phyloP scores from a whole-genome alignment of 2,329 filamentous ascomycete species.

The Aspergillus melleus region DNA sequence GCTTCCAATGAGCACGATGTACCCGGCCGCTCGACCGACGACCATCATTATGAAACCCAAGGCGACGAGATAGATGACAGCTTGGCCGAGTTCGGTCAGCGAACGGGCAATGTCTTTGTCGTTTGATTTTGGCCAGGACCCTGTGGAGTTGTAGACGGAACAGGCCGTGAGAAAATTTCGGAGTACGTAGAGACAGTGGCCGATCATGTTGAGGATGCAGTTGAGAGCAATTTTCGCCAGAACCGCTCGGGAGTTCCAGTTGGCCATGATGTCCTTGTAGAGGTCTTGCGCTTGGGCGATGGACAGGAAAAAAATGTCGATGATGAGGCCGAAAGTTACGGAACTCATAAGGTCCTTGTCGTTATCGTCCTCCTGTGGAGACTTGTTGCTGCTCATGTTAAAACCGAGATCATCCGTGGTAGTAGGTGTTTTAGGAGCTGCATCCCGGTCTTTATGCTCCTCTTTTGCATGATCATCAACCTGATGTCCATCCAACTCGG shows the following conservation, averaged over 20 bases:
- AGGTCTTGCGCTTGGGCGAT: slow-evolving; percentile 28
- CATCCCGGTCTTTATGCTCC: neutral
- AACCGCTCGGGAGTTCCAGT: slow-evolving; percentile 22
- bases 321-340: slow-evolving; percentile 29
- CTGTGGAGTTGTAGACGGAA: slow-evolving; percentile 33
- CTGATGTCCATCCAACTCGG: slow-evolving; percentile 38
- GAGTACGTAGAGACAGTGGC: slow-evolving; percentile 32
- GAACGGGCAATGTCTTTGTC: slow-evolving; percentile 31
- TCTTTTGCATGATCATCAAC: slow-evolving; percentile 22
- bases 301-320: slow-evolving; percentile 32
- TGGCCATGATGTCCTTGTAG: slow-evolving; percentile 22
- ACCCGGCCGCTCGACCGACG: slow-evolving; percentile 30
- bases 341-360: slow-evolving; percentile 18
- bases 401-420: slow-evolving; percentile 13
- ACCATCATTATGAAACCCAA: slow-evolving; percentile 34
- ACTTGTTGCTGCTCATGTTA: slow-evolving; percentile 8
- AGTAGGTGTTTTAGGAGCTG: neutral
- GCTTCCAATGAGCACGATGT: slow-evolving; percentile 33
- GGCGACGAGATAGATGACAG: slow-evolving; percentile 33
- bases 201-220: slow-evolving; percentile 31
- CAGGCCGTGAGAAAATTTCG: slow-evolving; percentile 25
- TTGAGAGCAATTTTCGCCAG: slow-evolving; percentile 20
- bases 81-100: slow-evolving; percentile 33
- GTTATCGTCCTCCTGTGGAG: slow-evolving; percentile 2
- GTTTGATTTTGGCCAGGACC: slow-evolving; percentile 29